Evolutionary conservation across 805 yeast genomes (phyloP).

Genomic region (Candida fluviatilis): DNA sequence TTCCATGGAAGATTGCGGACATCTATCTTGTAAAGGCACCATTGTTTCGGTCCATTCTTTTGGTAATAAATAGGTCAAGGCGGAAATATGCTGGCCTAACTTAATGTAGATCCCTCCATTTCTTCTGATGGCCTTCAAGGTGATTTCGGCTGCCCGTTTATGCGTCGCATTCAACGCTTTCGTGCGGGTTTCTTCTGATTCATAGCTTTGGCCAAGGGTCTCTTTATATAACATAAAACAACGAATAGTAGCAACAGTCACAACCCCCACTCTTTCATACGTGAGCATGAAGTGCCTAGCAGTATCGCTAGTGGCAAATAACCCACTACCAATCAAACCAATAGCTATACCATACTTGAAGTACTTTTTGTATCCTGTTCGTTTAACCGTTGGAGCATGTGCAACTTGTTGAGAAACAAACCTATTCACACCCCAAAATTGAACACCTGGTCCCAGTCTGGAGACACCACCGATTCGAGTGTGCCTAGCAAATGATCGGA

Average conservation of each 20-base stretch:
- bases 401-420: neutral
- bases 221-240: slow-evolving; percentile 71
- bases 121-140: slow-evolving; percentile 70
- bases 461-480: neutral
- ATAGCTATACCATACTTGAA: slow-evolving; percentile 25
- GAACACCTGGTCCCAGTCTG: neutral
- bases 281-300: slow-evolving; percentile 33
- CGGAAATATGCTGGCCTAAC: slow-evolving; percentile 90
- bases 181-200: slow-evolving; percentile 39
- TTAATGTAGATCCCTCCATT: slow-evolving; percentile 95
- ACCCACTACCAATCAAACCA: slow-evolving; percentile 23
- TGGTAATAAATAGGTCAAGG: slow-evolving; percentile 88
- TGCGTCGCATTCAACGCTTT: slow-evolving; percentile 66
- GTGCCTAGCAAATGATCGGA: neutral
- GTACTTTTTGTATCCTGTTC: slow-evolving; percentile 6
- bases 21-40: slow-evolving; percentile 86
- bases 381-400: neutral
- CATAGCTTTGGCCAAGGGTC: slow-evolving; percentile 45
- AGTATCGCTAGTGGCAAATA: slow-evolving; percentile 34
- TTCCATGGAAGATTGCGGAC: slow-evolving; percentile 74
- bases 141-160: slow-evolving; percentile 67
- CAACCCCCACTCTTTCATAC: slow-evolving; percentile 55
- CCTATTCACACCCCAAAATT: neutral
- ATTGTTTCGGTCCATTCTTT: slow-evolving; percentile 93
- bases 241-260: slow-evolving; percentile 60